Conservation (phyloP, 305 asterid species). For the Striga hermonthica region DNA sequence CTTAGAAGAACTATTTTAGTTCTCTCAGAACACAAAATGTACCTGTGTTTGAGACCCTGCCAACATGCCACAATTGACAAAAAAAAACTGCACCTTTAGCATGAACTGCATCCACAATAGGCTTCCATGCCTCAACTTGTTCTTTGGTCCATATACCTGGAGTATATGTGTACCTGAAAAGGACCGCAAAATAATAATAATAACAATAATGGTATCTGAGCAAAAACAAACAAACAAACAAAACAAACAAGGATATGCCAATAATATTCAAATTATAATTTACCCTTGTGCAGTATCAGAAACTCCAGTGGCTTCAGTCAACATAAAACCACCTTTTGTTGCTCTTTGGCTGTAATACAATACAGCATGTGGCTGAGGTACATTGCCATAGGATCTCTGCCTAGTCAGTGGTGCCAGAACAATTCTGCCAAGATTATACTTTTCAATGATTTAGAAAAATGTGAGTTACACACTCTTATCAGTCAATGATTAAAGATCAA, state of each 20-base stretch:
- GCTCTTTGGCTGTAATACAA: conserved; percentile 58
- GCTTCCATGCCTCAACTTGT: conserved; percentile 7
- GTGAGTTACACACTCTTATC: too few relatives aligned
- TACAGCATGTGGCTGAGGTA: conserved; percentile 59
- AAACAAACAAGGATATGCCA: too few relatives aligned
- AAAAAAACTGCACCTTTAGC: conserved; percentile 4
- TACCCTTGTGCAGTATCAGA: conserved; percentile 56
- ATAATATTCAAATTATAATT: neutral
- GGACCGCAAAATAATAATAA: too few relatives aligned
- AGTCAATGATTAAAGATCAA: too few relatives aligned
- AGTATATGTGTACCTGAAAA: neutral
- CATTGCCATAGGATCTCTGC: conserved; percentile 45
- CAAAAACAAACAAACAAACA: too few relatives aligned
- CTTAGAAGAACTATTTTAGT: too few relatives aligned
- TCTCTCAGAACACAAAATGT: too few relatives aligned
- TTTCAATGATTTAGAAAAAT: too few relatives aligned
- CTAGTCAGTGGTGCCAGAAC: conserved; percentile 56
- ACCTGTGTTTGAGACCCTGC: conserved; percentile 13
- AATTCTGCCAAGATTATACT: conserved; percentile 35
- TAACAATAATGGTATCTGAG: too few relatives aligned
- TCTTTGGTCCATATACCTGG: conserved; percentile 14
- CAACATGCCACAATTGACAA: conserved; percentile 6
- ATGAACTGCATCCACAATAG: conserved; percentile 1
- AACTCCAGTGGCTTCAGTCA: conserved; percentile 48
- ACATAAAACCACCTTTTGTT: conserved; percentile 50